Percentiles rank a stretch among this genome's conserved stretches.
Conservation (phyloP, 306 rosid species). For the Glycyrrhiza uralensis region DNA sequence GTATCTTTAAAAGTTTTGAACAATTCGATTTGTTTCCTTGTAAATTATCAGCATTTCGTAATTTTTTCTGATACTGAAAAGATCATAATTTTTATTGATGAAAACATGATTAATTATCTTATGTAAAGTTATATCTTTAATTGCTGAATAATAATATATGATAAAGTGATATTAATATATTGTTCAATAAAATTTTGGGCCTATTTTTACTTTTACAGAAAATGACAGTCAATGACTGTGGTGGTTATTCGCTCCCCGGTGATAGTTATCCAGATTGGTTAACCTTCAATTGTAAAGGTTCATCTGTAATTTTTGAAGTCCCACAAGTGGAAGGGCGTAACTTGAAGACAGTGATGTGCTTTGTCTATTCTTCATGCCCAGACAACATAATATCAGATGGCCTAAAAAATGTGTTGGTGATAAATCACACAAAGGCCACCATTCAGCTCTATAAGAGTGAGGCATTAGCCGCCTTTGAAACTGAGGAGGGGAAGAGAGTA, state of each 20-base stretch:
- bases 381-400: neutral
- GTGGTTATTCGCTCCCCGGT: neutral
- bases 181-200: neutral
- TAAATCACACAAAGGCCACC: conserved; percentile 3
- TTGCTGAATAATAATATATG: neutral
- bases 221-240: neutral
- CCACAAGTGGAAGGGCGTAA: conserved; percentile 15
- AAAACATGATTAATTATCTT: neutral
- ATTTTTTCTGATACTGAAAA: neutral
- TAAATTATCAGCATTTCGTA: neutral
- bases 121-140: neutral
- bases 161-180: neutral
- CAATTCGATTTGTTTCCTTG: neutral
- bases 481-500: conserved; percentile 4
- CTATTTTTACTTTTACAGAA: neutral
- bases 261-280: conserved; percentile 26
- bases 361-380: neutral
- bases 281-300: neutral
- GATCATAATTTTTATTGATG: neutral
- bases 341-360: conserved; percentile 20
- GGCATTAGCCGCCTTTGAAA: neutral
- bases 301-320: conserved; percentile 4
- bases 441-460: conserved; percentile 12
- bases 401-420: conserved; percentile 7
- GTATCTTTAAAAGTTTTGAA: neutral